Base-by-base conservation (phyloP, 2,329 filamentous ascomycete genomes). In the Scedosporium boydii region DNA sequence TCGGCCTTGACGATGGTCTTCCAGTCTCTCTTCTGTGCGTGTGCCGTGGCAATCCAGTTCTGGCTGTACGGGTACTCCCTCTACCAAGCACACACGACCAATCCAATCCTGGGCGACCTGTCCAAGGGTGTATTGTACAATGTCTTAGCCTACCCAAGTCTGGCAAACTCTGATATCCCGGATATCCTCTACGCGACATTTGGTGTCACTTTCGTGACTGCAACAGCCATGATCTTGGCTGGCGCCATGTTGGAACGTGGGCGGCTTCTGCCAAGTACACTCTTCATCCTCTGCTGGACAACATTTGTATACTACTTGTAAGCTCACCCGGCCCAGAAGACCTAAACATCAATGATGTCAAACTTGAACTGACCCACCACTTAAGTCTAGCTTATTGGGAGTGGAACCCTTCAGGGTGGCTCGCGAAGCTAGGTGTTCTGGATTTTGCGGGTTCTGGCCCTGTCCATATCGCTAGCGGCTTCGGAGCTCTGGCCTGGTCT, bases 331-430 rank as follows among this genome's bases (percentile, higher is more conserved):
- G 38, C 29, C n/a, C 3, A 16, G 3, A 4, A 16, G 4, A 29
- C 4, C 6, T 29, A 29, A 29, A 1, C 27, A 29, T n/a, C n/a
- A n/a, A n/a, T n/a, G n/a, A 27, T 29, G 27, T 6, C 27, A 29
- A 29, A 4, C 27, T 29, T 29, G 27, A 6, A 29, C 27, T 29
- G 6, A 29, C 27, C 4, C 27, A 4, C 4, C 3, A 3, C 27
- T 6, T 53, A 69, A 69, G 81, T 0, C 80, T 87, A 42, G 85
- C 85, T 0, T 85, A 81, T 73, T 87, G 85, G 84, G 86, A 84
- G 3, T 88, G 86, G 86, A 88, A 88, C 67, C 69, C 79, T n/a
- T 82, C 80, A 60, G 85, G 86, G 10, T 88, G 86, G 85, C 74
- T 88, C 0, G 86, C 77, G 71, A 82, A 86, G 23, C 78, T 87